A percentile compares a stretch with the other conserved stretches of the same genome.
Conservation (phyloP, 768 basidiomycete genomes). For the Russula griseocarnosa region DNA sequence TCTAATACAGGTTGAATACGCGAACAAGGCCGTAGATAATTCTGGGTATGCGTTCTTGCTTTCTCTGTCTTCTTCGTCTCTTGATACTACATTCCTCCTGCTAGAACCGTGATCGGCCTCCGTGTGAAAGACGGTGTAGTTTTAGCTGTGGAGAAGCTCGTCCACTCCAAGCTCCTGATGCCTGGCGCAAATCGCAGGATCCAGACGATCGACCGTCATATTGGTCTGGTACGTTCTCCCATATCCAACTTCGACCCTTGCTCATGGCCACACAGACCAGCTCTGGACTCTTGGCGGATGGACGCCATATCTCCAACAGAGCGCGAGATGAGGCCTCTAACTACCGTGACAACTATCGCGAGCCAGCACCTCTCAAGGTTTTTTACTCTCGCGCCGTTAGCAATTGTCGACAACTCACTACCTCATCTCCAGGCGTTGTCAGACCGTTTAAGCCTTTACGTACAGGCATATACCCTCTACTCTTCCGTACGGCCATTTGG, state of each 20-base stretch:
- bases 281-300: conserved; percentile 90
- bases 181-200: conserved; percentile 92
- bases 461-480: conserved; percentile 95
- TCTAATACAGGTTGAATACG: conserved; percentile 81
- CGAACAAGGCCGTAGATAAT: conserved; percentile 97
- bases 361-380: conserved; percentile 78
- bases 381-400: conserved; percentile 20
- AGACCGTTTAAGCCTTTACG: conserved; percentile 82
- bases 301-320: conserved; percentile 78
- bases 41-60: conserved; percentile 62
- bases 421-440: conserved; percentile 47
- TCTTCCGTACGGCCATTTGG: conserved; percentile 98
- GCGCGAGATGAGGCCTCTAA: conserved; percentile 80
- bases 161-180: conserved; percentile 93
- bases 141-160: conserved; percentile 95
- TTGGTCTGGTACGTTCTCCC: conserved; percentile 69
- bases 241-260: neutral
- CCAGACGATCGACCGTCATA: conserved; percentile 88
- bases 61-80: neutral
- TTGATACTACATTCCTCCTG: conserved; percentile 3
- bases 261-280: conserved; percentile 60
- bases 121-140: conserved; percentile 93
- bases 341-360: conserved; percentile 67
- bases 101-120: conserved; percentile 92
- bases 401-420: conserved; percentile 6